Conservation (phyloP, 257 asterid species). For the Fraxinus anomala region DNA sequence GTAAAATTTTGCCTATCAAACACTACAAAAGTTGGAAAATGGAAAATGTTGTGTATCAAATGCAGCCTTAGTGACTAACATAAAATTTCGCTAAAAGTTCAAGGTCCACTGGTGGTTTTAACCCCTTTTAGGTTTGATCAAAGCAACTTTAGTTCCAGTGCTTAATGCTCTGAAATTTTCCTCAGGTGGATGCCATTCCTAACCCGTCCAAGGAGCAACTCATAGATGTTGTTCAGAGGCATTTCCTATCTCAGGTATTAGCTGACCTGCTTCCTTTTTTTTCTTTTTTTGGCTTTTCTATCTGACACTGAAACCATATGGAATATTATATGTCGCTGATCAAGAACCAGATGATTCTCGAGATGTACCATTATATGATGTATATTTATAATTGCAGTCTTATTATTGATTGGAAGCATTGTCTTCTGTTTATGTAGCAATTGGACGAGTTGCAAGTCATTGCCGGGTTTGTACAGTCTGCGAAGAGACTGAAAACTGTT, state of each 20-base stretch:
- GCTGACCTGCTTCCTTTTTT: background rate
- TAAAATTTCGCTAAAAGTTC: no score
- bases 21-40: no score
- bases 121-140: background rate
- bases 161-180: background rate
- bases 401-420: background rate
- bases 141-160: background rate
- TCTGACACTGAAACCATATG: background rate
- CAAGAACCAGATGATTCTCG: background rate
- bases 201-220: constrained; percentile 88
- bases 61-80: no score
- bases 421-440: constrained; percentile 49
- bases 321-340: background rate
- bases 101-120: no score
- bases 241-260: constrained; percentile 82
- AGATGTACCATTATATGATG: background rate
- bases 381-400: background rate
- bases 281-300: no score
- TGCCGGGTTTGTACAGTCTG: constrained; percentile 77
- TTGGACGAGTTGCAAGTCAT: constrained; percentile 91
- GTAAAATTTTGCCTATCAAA: no score
- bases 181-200: constrained; percentile 69
- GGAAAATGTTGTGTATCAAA: no score
- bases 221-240: constrained; percentile 85
- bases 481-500: constrained; percentile 74